These are phyloP conservation scores for Pseudogymnoascus destructans DNA, from an alignment of 2,329 filamentous ascomycete species.

Conservation along the genomic window DNA sequence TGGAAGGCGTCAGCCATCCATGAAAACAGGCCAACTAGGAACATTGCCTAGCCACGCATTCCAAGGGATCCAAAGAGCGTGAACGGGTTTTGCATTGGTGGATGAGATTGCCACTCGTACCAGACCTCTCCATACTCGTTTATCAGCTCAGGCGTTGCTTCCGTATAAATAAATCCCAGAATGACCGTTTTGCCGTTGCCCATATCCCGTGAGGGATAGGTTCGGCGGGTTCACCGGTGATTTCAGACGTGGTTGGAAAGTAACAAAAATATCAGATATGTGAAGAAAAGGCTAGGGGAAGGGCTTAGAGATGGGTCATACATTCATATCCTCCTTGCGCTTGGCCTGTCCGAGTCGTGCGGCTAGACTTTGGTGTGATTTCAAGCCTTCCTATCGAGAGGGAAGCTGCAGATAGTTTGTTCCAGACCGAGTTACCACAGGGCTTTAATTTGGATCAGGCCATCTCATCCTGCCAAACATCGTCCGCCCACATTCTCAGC, in stretches of 20 bases:
- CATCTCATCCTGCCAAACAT: no score
- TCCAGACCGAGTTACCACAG: background rate
- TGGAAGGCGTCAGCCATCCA: slow-evolving; percentile 75
- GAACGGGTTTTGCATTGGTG: slow-evolving; percentile 54
- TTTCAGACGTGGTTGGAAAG: background rate
- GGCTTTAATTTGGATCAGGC: background rate
- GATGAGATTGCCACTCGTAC: slow-evolving; percentile 54
- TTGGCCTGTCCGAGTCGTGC: background rate
- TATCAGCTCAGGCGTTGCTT: slow-evolving; percentile 53
- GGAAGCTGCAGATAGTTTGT: background rate
- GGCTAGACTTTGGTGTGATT: background rate
- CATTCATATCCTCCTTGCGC: background rate
- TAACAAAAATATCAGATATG: background rate
- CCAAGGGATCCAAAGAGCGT: slow-evolving; percentile 49
- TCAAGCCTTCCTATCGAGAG: background rate
- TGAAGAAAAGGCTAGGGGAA: background rate
- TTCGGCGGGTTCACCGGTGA: slow-evolving; percentile 36
- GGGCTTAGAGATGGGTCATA: background rate
- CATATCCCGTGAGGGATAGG: slow-evolving; percentile 51
- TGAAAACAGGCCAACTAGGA: slow-evolving; percentile 57
- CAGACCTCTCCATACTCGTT: slow-evolving; percentile 50
- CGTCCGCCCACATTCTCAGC: no score
- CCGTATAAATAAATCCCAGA: slow-evolving; percentile 55
- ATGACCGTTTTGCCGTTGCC: slow-evolving; percentile 49
- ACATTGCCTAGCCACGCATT: slow-evolving; percentile 55